phyloP scores from a whole-genome alignment of 805 yeast species.

The Wickerhamiella kurtzmanii region DNA sequence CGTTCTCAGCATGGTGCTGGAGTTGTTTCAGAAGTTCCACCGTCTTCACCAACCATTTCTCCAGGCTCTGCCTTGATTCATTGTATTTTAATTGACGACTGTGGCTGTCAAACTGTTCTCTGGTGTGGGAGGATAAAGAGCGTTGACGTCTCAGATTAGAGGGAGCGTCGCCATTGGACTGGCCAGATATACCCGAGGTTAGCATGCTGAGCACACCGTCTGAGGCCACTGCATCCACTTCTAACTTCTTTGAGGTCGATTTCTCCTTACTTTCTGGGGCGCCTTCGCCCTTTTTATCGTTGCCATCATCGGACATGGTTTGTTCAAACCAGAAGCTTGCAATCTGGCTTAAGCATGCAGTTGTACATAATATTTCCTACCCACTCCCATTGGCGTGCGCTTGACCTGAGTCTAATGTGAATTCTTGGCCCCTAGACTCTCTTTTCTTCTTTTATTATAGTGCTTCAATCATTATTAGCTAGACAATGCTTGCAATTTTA shows the following conservation, averaged over 20 bases:
- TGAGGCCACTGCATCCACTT: constrained; percentile 20
- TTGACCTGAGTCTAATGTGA: too few relatives aligned
- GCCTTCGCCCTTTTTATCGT: background rate
- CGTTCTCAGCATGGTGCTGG: constrained; percentile 13
- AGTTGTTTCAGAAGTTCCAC: constrained; percentile 20
- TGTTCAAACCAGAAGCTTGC: background rate
- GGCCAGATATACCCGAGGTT: constrained; percentile 1
- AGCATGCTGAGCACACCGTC: constrained; percentile 19
- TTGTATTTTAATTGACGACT: constrained; percentile 66
- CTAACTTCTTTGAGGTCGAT: constrained; percentile 1
- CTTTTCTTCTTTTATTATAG: too few relatives aligned
- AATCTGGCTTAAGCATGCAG: too few relatives aligned
- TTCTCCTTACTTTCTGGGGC: background rate
- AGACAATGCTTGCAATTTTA: too few relatives aligned
- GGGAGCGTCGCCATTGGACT: background rate
- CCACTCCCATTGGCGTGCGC: background rate
- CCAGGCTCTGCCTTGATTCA: constrained; percentile 52
- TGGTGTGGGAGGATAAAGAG: constrained; percentile 21
- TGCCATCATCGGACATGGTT: background rate
- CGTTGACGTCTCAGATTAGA: constrained; percentile 7
- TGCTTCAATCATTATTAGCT: too few relatives aligned
- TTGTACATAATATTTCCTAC: background rate
- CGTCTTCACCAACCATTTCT: constrained; percentile 29
- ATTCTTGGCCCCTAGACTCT: too few relatives aligned
- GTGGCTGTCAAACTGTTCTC: constrained; percentile 36